These are phyloP conservation scores for Xylaria arbuscula DNA, from an alignment of 2,329 filamentous ascomycete species.

Conservation along the genomic window DNA sequence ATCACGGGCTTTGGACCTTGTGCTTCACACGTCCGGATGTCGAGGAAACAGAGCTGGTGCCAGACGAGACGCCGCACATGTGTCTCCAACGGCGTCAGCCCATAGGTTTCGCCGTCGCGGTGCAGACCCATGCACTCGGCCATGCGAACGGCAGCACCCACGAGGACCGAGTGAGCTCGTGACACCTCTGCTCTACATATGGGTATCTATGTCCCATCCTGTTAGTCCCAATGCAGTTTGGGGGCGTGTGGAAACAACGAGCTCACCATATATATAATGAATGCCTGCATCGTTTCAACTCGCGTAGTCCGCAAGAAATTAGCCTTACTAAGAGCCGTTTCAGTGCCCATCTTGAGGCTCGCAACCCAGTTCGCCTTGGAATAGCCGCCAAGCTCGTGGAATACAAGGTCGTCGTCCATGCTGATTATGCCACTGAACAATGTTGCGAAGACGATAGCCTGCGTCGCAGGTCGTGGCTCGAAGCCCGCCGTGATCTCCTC, in stretches of 20 bases:
- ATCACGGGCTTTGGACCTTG: slow-evolving; percentile 79
- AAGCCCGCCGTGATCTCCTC: slow-evolving; percentile 66
- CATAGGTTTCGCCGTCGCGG: slow-evolving; percentile 75
- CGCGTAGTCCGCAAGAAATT: slow-evolving; percentile 77
- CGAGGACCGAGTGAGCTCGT: slow-evolving; percentile 76
- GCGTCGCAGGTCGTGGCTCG: slow-evolving; percentile 72
- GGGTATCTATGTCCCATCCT: slow-evolving; percentile 64
- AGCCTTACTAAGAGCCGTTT: slow-evolving; percentile 74
- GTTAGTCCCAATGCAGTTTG: slow-evolving; percentile 35
- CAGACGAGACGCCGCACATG: slow-evolving; percentile 78
- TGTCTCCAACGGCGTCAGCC: slow-evolving; percentile 73
- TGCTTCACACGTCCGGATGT: slow-evolving; percentile 78
- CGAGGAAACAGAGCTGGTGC: slow-evolving; percentile 82
- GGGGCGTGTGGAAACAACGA: background rate
- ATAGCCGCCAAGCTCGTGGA: slow-evolving; percentile 63
- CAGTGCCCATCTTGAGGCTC: slow-evolving; percentile 73
- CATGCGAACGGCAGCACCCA: slow-evolving; percentile 77
- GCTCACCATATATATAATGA: slow-evolving; percentile 78
- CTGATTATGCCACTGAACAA: slow-evolving; percentile 77
- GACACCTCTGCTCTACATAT: slow-evolving; percentile 79
- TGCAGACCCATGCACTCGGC: slow-evolving; percentile 83
- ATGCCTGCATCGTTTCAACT: slow-evolving; percentile 79
- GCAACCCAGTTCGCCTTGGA: slow-evolving; percentile 68
- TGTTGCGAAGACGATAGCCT: slow-evolving; percentile 75
- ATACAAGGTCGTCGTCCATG: slow-evolving; percentile 65